Evolutionary conservation across 2,329 filamentous ascomycete genomes (phyloP).

Genomic region (Tolypocladium ophioglossoides): DNA sequence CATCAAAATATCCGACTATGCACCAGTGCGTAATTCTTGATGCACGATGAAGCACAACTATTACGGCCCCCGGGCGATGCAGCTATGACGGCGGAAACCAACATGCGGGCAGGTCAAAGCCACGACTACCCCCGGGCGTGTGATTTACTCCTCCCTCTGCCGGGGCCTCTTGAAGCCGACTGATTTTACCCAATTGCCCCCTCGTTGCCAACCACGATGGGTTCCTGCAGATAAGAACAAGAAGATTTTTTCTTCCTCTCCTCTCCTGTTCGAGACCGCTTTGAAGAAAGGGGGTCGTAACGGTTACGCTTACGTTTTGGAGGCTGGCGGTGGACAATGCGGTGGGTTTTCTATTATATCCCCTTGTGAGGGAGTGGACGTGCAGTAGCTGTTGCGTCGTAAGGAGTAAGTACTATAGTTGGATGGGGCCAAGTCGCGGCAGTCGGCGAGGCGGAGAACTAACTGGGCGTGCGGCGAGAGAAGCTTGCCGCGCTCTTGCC

Average conservation of each 20-base stretch:
- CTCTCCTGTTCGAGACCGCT: background rate
- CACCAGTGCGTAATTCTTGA: background rate
- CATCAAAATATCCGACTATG: background rate
- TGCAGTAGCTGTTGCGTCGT: no score
- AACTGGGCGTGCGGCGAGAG: background rate
- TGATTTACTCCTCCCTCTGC: no score
- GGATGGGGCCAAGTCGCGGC: no score
- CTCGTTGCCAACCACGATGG: background rate
- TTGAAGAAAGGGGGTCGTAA: background rate
- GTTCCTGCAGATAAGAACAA: background rate
- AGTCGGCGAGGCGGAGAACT: background rate
- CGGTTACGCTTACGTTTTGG: background rate
- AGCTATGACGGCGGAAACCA: background rate
- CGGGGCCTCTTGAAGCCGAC: background rate
- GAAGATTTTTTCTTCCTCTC: background rate
- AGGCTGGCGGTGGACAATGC: background rate
- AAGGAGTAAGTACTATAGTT: no score
- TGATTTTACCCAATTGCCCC: background rate
- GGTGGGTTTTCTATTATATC: background rate
- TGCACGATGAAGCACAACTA: background rate
- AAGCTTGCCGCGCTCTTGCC: background rate
- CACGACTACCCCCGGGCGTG: background rate
- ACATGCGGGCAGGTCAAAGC: background rate
- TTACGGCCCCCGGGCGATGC: background rate
- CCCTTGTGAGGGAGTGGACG: background rate